Evolutionary conservation across 148 eudicot species (phyloP).

Genomic region (Salicornia ramosissima): DNA sequence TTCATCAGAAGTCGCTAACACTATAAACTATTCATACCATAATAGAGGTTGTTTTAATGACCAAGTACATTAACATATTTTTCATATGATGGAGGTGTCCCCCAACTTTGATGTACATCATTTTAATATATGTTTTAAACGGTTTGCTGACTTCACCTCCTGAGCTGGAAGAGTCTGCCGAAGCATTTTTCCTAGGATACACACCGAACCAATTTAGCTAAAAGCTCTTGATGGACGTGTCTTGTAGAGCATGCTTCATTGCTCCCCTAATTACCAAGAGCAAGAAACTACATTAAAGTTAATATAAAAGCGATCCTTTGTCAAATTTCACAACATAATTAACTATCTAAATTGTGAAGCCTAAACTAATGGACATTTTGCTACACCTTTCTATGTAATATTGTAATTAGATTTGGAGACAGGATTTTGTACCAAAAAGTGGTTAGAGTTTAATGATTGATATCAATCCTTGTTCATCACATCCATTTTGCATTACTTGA

Average conservation of each 20-base stretch:
- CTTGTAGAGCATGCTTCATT: background rate
- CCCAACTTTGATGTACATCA: slow-evolving; percentile 19
- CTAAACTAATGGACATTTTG: background rate
- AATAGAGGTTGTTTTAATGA: slow-evolving; percentile 16
- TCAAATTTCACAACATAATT: background rate
- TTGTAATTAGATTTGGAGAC: background rate
- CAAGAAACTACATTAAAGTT: background rate
- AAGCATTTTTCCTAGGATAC: background rate
- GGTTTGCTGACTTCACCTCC: background rate
- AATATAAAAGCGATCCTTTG: background rate
- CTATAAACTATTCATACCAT: background rate
- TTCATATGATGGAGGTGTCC: slow-evolving; percentile 8
- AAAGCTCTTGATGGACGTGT: background rate
- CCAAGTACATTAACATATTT: slow-evolving; percentile 22
- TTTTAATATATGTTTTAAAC: background rate
- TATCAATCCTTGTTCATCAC: background rate
- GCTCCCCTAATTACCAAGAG: background rate
- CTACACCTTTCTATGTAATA: background rate
- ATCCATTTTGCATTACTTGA: no score
- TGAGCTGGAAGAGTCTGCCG: background rate
- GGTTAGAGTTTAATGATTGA: background rate
- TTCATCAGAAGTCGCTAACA: background rate
- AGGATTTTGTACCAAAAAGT: background rate
- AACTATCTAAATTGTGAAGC: background rate
- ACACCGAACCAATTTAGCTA: background rate